Base-by-base conservation (phyloP, 257 asterid species). In the Cordia subcordata region DNA sequence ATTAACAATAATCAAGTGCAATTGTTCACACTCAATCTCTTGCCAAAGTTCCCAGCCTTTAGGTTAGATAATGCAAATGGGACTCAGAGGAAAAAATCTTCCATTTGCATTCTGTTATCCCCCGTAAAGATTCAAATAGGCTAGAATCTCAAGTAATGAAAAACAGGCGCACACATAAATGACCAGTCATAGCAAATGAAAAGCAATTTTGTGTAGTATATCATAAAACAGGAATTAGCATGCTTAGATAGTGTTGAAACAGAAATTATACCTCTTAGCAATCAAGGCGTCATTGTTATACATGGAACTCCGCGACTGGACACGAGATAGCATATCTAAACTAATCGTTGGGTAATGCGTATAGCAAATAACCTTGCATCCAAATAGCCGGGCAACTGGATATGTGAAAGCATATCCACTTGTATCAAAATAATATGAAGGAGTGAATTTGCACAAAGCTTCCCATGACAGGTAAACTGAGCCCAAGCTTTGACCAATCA, bases 261-360 rank as follows among this genome's bases (percentile, higher is more conserved):
- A 35, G 39, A 21, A 20, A 22, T 5, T 15, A 20, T 67, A 92
- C 99, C 96, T 93, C 72, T 76, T 79, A 38, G 95, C 90, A 74
- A 93, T 77, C 64, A 81, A 49, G 50, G 84, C 69, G 57, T 81
- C 97, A 70, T 93, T 93, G 71, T 93, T 93, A 74, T 93, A 93
- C 94, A 83, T 78, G 57, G 97, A 86, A 67, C 77, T 85, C 66
- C 81, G 82, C 23, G 85, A 64, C 37, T 65, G 79, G 69, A 93
- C 92, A 72, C 97, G 82, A 49, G 97, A 89, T 57, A 93, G 82
- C 99, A 93, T 93, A 77, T 93, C 95, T 57, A 89, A 76, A 68
- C 99, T 93, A 63, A 93, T 93, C 5, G 99, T 93, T 10, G 99
- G 99, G 73, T 93, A 93, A 81, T 93, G 96, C 3, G 95, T 86